Evolutionary conservation across 2,329 filamentous ascomycete species (phyloP), one percentile per base, ranked within the genome.

Genomic region (Exophiala dermatitidis): DNA sequence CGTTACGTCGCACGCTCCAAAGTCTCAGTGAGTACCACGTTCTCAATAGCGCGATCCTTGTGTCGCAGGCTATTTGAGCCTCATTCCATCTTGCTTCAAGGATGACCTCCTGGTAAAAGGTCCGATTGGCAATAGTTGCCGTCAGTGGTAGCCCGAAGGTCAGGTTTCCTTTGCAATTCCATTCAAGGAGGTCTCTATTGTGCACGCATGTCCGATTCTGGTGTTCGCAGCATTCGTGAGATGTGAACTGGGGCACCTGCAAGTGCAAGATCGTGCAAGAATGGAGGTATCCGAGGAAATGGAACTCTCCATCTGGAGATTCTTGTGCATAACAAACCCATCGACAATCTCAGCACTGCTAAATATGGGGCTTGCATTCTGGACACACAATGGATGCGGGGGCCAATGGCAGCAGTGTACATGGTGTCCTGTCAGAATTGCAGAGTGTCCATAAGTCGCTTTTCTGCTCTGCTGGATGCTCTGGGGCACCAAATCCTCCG

Each of bases 31-130:
- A 48, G 12, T 55, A n/a, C 29, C 30, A 45, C 5, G 28, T 19
- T 32, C 29, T 45, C 29, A 31, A 7, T 45, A 19, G 19, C 19
- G 28, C 12, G 32, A 12, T 45, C 4, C 31, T 40, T 37, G 30
- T 30, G 12, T n/a, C 45, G 19, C 31, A 31, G 12, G 6, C 9
- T 9, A 6, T 42, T 34, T 26, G 10, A 19, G 32, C 4, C 12
- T 44, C 40, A 12, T 19, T 45, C 34, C 33, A n/a, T 9, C 10
- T 44, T 42, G 44, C 58, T 60, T 52, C 52, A 29, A 58, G 30
- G 62, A 63, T 63, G 62, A 61, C 40, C 42, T 46, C 48, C 33
- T 63, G 62, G 62, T 63, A 63, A 63, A 63, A 63, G 62, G 62
- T 62, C 62, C 33, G 60, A 63, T 54, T 56, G 58, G 28, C 40